Evolutionary conservation across 2,329 filamentous ascomycete species (phyloP), one percentile per base, ranked within the genome.

Genomic region (Aspergillus sp.): DNA sequence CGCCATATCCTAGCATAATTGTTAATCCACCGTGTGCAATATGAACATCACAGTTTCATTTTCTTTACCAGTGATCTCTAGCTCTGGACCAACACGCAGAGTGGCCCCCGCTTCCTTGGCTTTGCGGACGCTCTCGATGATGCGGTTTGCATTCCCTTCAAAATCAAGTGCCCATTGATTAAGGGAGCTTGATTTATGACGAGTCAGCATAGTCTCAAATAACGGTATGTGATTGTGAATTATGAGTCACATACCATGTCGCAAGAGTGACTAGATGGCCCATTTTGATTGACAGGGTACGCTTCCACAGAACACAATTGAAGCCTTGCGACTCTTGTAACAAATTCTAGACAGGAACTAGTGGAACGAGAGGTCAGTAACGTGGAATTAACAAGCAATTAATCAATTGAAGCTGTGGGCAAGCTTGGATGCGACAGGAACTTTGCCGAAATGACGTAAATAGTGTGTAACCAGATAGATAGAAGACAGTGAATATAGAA

Each of bases 71-170:
- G 71, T 72, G 39, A 77, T 73, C 52, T 76, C 73, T 5, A 77
- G 67, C 60, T 69, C 79, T 2, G 75, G 79, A 4, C 79, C 79
- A 2, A 78, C 74, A 40, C 83, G 73, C n/a, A 86, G 64, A 7
- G 72, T 77, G n/a, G 83, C 82, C 27, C 81, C 79, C 3, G 72
- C 71, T 37, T 67, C 69, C 62, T 86, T 86, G 12, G 83, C 81
- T 44, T 68, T 52, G 31, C 66, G 70, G 52, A 86, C 82, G 43
- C 77, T 81, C 59, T 84, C 72, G 12, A 82, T 73, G 50, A 87
- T 86, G 12, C 84, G 72, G 39, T 75, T 71, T 2, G 72, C 64
- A 56, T 88, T 88, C 32, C 82, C 82, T 49, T 78, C 71, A 53
- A 79, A 85, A 57, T 85, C 82, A 6, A 85, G 71, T 41, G 77